Evolutionary conservation across 1,139 yeast genomes (phyloP).

Genomic region (Pichia sp.): DNA sequence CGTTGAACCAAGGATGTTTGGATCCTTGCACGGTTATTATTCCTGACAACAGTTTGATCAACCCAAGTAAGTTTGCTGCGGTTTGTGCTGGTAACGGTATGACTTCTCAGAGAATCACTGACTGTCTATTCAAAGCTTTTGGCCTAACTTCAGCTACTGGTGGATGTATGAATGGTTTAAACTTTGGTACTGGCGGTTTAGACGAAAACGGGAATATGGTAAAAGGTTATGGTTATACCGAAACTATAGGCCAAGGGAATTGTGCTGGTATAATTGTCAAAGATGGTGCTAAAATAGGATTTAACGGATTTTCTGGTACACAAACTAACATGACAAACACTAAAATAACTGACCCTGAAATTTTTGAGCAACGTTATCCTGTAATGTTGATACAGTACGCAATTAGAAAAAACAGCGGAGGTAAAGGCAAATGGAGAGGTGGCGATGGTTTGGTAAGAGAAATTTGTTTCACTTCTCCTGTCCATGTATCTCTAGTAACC

Average conservation of each 20-base stretch:
- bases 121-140: constrained; percentile 40
- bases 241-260: constrained; percentile 44
- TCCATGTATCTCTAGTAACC: constrained; percentile 35
- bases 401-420: constrained; percentile 31
- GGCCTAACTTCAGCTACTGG: constrained; percentile 42
- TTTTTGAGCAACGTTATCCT: constrained; percentile 38
- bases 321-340: constrained; percentile 45
- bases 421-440: constrained; percentile 33
- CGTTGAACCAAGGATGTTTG: constrained; percentile 45
- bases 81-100: constrained; percentile 48
- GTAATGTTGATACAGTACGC: constrained; percentile 34
- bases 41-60: constrained; percentile 38
- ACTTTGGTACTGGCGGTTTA: constrained; percentile 44
- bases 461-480: constrained; percentile 34
- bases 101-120: constrained; percentile 45
- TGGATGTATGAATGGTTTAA: constrained; percentile 43
- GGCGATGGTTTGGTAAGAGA: constrained; percentile 38
- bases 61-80: constrained; percentile 42
- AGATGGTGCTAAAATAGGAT: constrained; percentile 39
- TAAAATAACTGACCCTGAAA: constrained; percentile 38
- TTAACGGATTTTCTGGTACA: constrained; percentile 39
- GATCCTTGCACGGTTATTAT: constrained; percentile 38
- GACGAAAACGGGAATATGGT: constrained; percentile 29
- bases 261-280: constrained; percentile 9
- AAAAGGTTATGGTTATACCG: constrained; percentile 44